Base-by-base conservation (phyloP, 1,139 yeast genomes). In the Pichia sp. region DNA sequence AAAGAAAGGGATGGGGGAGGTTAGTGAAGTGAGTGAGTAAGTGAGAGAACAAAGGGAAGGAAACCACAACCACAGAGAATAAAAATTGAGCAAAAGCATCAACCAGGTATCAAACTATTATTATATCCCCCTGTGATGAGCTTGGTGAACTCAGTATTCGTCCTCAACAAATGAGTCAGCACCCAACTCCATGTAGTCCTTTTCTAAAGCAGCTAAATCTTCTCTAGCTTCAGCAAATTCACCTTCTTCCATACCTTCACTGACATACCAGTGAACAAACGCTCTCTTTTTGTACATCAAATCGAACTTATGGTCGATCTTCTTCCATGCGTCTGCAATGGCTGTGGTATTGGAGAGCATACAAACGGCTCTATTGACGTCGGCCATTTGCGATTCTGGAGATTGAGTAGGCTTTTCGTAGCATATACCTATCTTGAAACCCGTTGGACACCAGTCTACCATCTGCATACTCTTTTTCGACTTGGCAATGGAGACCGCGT, bases 361-460 rank as follows among this genome's bases (percentile, higher is more conserved):
- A 78, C 98, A 93, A 56, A 93, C 96, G 59, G 98, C 97, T 76
- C 99, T 89, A 71, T 85, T 84, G 59, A 92, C 97, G 70, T 86
- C 81, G 49, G 98, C 97, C 66, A 92, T 80, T 72, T 89, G 96
- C 56, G 96, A 90, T 55, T 87, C 85, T 55, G 84, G 82, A 59
- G 92, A 92, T 64, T 90, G 90, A 62, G 95, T 90, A 62, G 98
- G 98, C 62, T 96, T 96, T 77, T 93, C 96, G 78, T 88, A 90
- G 76, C 98, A 93, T 70, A 93, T 92, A 79, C 98, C 99, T 72
- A 93, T 90, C 82, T 93, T 93, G 86, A 93, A 93, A 62, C 98
- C 98, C 55, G 99, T 93, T 67, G 99, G 99, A 74, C 97, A 92
- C 99, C 99, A 93, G 76, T 93, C 98, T 62, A 93, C 99, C 75